Base-by-base conservation (phyloP, 2,329 filamentous ascomycete species). In the Fusarium algeriense region DNA sequence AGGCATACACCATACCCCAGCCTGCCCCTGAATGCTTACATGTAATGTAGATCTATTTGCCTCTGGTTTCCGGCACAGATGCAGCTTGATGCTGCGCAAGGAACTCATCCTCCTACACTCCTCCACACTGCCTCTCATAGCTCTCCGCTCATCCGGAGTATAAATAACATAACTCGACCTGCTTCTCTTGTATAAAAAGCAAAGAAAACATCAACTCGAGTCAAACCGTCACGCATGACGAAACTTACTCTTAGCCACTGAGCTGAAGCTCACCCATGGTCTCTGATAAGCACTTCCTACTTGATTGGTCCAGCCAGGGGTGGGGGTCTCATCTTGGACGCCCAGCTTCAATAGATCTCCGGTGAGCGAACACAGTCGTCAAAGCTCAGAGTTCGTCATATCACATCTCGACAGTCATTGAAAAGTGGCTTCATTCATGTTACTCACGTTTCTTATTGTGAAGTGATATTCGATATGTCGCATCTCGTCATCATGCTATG, bases 241-340 rank as follows among this genome's bases (percentile, higher is more conserved):
- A 69, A 64, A 57, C 58, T 38, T 62, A 32, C 20, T 62, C 26
- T 34, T n/a, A 23, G 20, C 46, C 59, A 64, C 40, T 48, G 53
- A 48, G 30, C 38, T 55, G 30, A 55, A 35, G 53, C 59, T 58
- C 38, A 44, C 32, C 17, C 62, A 45, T 41, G 34, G 59, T 34
- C 49, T 61, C 41, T 77, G 76, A 78, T 78, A 78, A 78, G 76
- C 35, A 45, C 64, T 67, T 64, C 59, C 59, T 55, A 63, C 45
- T 57, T 65, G 54, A 77, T 77, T 78, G 76, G 76, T 48, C 60
- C 38, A 48, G 58, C 28, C 54, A 57, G 52, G 46, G 65, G 73
- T 73, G 71, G 73, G 74, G 72, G 70, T 55, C 38, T 49, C 56
- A 56, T 60, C 44, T 37, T 64, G 41, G 43, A 66, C 65, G 57